Percentiles rank a stretch among this genome's conserved stretches.
These are phyloP conservation scores for Scheffersomyces stambukii DNA, from an alignment of 1,139 yeast genomes.

Conservation along the genomic window DNA sequence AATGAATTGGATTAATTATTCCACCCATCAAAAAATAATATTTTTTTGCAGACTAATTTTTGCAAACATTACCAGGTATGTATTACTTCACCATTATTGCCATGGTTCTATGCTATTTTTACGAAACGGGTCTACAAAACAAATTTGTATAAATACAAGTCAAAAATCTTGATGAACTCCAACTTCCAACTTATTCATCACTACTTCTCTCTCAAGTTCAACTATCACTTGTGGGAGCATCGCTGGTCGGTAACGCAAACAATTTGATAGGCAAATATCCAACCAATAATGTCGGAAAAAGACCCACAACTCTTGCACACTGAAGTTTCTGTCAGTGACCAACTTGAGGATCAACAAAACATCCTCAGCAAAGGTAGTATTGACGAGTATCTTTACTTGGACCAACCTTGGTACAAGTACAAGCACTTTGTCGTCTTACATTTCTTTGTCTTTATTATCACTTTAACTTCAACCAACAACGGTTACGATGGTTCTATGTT, in stretches of 20 bases:
- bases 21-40: too few species aligned
- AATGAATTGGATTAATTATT: too few species aligned
- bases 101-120: too few species aligned
- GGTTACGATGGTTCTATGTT: conserved; percentile 53
- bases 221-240: too few species aligned
- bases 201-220: too few species aligned
- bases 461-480: conserved; percentile 43
- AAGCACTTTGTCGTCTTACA: conserved; percentile 35
- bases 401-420: conserved; percentile 18
- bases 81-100: too few species aligned
- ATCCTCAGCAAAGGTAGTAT: conserved; percentile 7
- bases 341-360: conserved; percentile 6
- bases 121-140: too few species aligned
- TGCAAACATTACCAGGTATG: too few species aligned
- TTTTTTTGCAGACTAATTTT: too few species aligned
- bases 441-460: conserved; percentile 30
- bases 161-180: too few species aligned
- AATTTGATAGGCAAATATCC: conserved; percentile 1
- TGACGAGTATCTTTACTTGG: conserved; percentile 6
- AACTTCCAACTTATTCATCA: too few species aligned
- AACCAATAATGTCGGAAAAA: conserved; percentile 1
- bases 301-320: not conserved
- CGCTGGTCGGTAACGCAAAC: not conserved
- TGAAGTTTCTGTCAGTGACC: conserved; percentile 7
- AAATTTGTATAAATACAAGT: too few species aligned